Conservation (phyloP, 768 basidiomycete genomes). For the Suillus clintonianus region DNA sequence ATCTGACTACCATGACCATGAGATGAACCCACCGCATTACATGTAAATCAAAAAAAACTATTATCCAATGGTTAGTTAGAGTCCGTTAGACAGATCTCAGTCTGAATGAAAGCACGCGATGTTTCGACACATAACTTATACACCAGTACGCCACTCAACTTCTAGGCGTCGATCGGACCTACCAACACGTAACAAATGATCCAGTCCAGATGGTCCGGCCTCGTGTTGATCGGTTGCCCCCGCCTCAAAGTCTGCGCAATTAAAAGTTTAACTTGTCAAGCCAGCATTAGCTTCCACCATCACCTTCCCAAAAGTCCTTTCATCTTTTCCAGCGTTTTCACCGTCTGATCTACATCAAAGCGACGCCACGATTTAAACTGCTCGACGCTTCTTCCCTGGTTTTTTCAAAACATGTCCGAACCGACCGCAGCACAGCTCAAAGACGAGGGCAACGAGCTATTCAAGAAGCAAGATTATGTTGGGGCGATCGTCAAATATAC, state of each 20-base stretch:
- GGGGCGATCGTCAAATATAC: conserved; percentile 43
- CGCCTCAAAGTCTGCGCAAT: conserved; percentile 6
- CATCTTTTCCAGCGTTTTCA: not conserved
- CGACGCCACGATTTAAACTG: not conserved
- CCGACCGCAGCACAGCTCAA: conserved; percentile 31
- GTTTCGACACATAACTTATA: too few species aligned
- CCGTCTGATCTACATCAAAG: not conserved
- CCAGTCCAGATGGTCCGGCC: not conserved
- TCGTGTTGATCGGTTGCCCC: not conserved
- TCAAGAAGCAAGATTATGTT: conserved; percentile 33
- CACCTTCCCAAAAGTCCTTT: not conserved
- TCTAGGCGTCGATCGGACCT: not conserved
- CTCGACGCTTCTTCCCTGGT: not conserved
- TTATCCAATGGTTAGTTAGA: too few species aligned
- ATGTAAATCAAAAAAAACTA: too few species aligned
- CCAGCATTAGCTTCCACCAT: not conserved
- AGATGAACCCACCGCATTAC: too few species aligned
- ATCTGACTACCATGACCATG: too few species aligned
- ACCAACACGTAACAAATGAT: not conserved
- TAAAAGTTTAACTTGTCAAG: not conserved
- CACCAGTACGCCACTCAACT: too few species aligned
- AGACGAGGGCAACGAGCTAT: conserved; percentile 42
- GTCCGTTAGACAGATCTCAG: too few species aligned
- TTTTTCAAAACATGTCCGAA: not conserved
- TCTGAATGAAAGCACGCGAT: too few species aligned